Base-by-base conservation (phyloP, 2,329 filamentous ascomycete genomes). In the Fusarium albosuccineum region DNA sequence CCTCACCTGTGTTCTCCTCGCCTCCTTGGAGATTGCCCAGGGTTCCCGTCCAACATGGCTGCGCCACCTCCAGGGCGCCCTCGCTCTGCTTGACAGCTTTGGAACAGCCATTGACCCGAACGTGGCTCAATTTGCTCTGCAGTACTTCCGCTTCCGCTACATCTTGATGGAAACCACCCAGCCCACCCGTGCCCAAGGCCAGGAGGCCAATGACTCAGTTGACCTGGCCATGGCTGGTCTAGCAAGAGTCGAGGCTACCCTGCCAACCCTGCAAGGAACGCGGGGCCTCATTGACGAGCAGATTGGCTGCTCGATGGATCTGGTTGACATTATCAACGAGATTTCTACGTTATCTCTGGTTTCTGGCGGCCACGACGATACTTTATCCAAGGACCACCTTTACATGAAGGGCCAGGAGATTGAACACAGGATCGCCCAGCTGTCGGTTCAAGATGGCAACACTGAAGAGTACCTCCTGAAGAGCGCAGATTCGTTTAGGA, bases 101-200 rank as follows among this genome's bases (percentile, higher is more conserved):
- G 57, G 66, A 7, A 39, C n/a, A 9, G 46, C 6, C 0, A 57
- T 71, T 9, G 68, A 70, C 16, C 55, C 64, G 0, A 26, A 34
- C 4, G 68, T 73, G n/a, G 68, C 70, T 3, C 60, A 64, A 1
- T 73, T 73, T 26, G 70, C 59, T 1, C 55, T 73, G 0, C 67
- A 65, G 30, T 72, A 73, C 44, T 72, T 72, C 34, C 68, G 70
- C 8, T 72, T 72, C 22, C 61, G 70, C 9, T 73, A 73, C 33
- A 56, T 72, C 7, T 17, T 72, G 10, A 63, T 72, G 61, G 66
- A 70, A 51, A 73, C 70, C 4, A 72, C 70, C 1, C 59, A 68
- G 39, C 64, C 68, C 17, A 61, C 17, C 7, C 36, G 30, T 10
- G n/a, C 39, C 8, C 30, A 34, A 16, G 26, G 41, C 26, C 49